These are phyloP conservation scores for Phialocephala subalpina DNA, from an alignment of 2,329 filamentous ascomycete species.

Conservation along the genomic window DNA sequence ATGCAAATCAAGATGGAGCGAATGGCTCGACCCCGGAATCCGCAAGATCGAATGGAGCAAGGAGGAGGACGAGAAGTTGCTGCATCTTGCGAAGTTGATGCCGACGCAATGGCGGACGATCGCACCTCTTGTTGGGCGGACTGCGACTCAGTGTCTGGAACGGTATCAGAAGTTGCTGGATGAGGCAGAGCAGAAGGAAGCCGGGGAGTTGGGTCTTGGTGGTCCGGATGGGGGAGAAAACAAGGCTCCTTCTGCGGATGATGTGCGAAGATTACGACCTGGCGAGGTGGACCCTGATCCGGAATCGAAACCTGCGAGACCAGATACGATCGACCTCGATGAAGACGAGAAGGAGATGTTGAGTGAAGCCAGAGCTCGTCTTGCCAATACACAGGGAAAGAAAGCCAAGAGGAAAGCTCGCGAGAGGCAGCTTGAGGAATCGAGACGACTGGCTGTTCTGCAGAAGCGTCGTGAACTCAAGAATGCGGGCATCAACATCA, in stretches of 20 bases:
- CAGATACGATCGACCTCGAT: slow-evolving; percentile 97
- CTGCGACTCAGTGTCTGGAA: slow-evolving; percentile 95
- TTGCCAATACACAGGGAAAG: slow-evolving; percentile 98
- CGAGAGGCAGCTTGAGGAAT: slow-evolving; percentile 95
- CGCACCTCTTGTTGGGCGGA: slow-evolving; percentile 93
- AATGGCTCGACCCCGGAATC: slow-evolving; percentile 98
- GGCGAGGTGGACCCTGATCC: slow-evolving; percentile 98
- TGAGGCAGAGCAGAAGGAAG: slow-evolving; percentile 90
- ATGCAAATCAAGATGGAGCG: slow-evolving; percentile 97
- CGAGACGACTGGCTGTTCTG: slow-evolving; percentile 84
- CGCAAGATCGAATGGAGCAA: slow-evolving; percentile 99
- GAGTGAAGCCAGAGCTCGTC: slow-evolving; percentile 92
- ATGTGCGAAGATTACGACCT: slow-evolving; percentile 86
- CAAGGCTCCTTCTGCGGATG: slow-evolving; percentile 87
- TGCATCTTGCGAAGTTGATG: slow-evolving; percentile 98
- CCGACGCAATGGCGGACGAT: slow-evolving; percentile 99
- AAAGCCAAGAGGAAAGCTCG: slow-evolving; percentile 98
- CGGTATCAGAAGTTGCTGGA: slow-evolving; percentile 96
- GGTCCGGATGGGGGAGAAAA: slow-evolving; percentile 89
- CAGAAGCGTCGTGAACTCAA: slow-evolving; percentile 98
- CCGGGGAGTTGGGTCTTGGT: slow-evolving; percentile 79
- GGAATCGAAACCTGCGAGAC: slow-evolving; percentile 92
- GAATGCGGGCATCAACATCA: slow-evolving; percentile 98
- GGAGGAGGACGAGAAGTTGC: slow-evolving; percentile 96
- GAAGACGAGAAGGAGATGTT: slow-evolving; percentile 99